Conservation (phyloP, 345 rosid genomes). For the Euclidium syriacum region DNA sequence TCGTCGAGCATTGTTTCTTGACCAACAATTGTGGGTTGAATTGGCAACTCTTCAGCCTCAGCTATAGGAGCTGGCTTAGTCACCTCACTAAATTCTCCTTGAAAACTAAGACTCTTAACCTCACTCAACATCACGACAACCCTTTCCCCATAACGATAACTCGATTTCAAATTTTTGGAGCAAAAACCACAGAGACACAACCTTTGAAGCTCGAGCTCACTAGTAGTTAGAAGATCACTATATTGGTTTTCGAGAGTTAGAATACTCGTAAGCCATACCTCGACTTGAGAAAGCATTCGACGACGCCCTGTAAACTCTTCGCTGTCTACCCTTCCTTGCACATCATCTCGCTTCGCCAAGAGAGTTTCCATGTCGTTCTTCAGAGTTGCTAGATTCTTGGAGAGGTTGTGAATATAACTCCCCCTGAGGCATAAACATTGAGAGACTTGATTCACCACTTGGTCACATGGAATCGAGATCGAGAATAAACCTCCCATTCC, state of each 20-base stretch:
- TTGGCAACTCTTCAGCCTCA: not conserved
- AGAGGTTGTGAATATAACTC: not conserved
- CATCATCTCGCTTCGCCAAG: not conserved
- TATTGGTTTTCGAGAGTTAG: not conserved
- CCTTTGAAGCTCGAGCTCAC: not conserved
- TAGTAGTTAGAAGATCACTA: not conserved
- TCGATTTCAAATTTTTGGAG: not conserved
- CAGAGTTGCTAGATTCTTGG: not conserved
- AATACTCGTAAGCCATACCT: not conserved
- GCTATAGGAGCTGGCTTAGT: not conserved
- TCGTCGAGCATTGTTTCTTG: not conserved
- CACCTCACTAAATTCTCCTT: slow-evolving; percentile 1
- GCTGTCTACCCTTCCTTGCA: not conserved
- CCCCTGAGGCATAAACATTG: not conserved
- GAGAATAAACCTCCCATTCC: not conserved
- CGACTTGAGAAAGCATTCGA: not conserved
- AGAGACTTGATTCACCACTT: not conserved
- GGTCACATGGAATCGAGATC: not conserved
- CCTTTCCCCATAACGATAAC: not conserved
- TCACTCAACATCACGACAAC: not conserved
- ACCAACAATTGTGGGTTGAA: not conserved
- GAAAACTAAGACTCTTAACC: not conserved
- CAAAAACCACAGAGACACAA: not conserved
- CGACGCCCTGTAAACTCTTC: not conserved
- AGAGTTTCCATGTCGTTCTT: not conserved